Conservation (phyloP, 1,284 basidiomycete genomes). For the Leucoagaricus sp. region DNA sequence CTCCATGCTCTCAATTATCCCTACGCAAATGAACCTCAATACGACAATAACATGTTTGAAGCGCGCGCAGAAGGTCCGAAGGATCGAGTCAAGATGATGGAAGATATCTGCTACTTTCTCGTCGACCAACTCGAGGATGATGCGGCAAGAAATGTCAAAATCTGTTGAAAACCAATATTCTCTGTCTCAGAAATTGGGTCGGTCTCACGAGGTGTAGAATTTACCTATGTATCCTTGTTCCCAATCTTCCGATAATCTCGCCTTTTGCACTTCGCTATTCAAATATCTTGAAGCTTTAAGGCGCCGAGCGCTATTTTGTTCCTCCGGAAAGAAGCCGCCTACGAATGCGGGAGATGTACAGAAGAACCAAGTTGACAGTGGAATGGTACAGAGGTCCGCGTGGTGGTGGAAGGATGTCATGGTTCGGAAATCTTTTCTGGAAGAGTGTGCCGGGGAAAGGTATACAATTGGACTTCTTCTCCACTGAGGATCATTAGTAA, state of each 20-base stretch:
- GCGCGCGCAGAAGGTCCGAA: slow-evolving; percentile 44
- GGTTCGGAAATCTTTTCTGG: slow-evolving; percentile 52
- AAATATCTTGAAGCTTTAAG: slow-evolving; percentile 51
- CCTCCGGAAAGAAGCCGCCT: slow-evolving; percentile 17
- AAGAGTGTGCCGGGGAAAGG: slow-evolving; percentile 56
- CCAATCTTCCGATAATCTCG: slow-evolving; percentile 48
- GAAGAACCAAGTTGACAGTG: slow-evolving; percentile 17
- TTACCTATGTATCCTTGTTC: slow-evolving; percentile 50
- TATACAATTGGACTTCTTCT: slow-evolving; percentile 20
- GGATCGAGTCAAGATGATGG: slow-evolving; percentile 51
- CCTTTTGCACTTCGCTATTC: slow-evolving; percentile 49
- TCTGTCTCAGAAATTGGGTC: slow-evolving; percentile 1
- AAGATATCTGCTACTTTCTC: slow-evolving; percentile 52
- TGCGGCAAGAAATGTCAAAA: slow-evolving; percentile 37
- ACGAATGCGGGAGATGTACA: slow-evolving; percentile 10
- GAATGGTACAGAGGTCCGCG: slow-evolving; percentile 22
- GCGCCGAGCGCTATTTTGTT: slow-evolving; percentile 35
- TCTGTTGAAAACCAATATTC: neutral
- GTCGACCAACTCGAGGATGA: slow-evolving; percentile 42
- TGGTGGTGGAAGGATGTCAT: slow-evolving; percentile 59
- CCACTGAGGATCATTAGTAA: neutral
- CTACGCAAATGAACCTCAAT: slow-evolving; percentile 42
- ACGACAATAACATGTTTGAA: slow-evolving; percentile 50
- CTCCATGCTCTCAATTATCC: slow-evolving; percentile 52
- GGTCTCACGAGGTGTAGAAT: slow-evolving; percentile 34